Evolutionary conservation across 1,139 yeast genomes (phyloP), one percentile per base, ranked within the genome.

Genomic region (Scheffersomyces cryptocercus): DNA sequence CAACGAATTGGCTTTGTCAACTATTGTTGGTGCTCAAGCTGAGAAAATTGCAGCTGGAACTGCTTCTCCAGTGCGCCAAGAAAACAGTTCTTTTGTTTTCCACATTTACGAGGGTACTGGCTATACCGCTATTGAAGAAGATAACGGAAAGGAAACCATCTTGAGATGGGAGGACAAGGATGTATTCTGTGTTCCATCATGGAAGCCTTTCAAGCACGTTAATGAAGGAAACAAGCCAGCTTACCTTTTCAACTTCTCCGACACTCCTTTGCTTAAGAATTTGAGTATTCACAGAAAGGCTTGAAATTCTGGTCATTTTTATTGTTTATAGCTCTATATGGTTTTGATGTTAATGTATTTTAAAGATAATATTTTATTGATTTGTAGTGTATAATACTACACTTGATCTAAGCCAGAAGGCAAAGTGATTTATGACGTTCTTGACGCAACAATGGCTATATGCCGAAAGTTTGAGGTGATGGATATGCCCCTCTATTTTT

Each of bases 171-270:
- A 42, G 12, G 48, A 43, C 9, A 45, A 41, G 14, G 60, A 55
- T 38, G 51, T 55, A 3, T 55, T 55, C 44, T 55, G 60, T 45
- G 41, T 55, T 37, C 60, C 60, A 4, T 42, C 51, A 35, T 55
- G 60, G 60, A 52, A 49, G 30, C 39, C 44, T 28, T 55, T 54
- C 46, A 48, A 45, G 35, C 58, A 54, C 35, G 44, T 54, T 24
- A 55, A 51, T 39, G 47, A 46, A 28, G 44, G 53, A 12, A 11
- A 40, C n/a, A 37, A 32, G 24, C 38, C 46, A 12, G 54, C 48
- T 12, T 55, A 55, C 38, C 43, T 55, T 26, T 55, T 55, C 45
- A 52, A 36, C 36, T 55, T 46, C 39, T 50, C 52, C 8, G 59
- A 55, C 34, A 46, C 50, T 10, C 52, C 59, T 4, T 47, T 55